Base-by-base conservation (phyloP, 2,329 filamentous ascomycete species). In the Calonectria pteridis region DNA sequence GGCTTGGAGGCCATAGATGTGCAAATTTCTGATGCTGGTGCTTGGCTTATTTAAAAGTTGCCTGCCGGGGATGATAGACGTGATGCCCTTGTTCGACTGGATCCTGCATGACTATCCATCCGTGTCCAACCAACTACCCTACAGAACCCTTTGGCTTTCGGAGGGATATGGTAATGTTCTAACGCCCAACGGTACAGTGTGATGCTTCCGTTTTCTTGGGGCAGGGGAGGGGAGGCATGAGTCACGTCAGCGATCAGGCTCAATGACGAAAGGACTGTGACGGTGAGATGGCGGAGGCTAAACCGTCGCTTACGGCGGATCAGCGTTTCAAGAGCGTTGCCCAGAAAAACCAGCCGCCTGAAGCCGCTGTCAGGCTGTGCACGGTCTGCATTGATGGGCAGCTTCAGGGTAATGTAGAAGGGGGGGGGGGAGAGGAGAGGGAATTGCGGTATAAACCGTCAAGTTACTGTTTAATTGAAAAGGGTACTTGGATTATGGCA, bases 221-320 rank as follows among this genome's bases (percentile, higher is more conserved):
- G 13, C n/a, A 20, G 6, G 18, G 20, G 40, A 46, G 43, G 43
- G 43, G 43, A 5, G 13, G 58, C 64, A 64, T 68, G 49, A 50
- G 64, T 53, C 49, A 58, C 75, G 74, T 75, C 55, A 71, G 68
- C 40, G 35, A 72, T 74, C 69, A 68, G 49, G 70, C 49, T 68
- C 58, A 62, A 78, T 79, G 78, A 79, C 76, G 72, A 73, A 75
- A 73, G 66, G 72, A 63, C 53, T 76, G 67, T 70, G 59, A 73
- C 28, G 35, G 28, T 58, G 31, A 58, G 58, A 72, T 35, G 59
- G 66, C 40, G 62, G 33, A 66, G 53, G 33, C 51, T 53, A 40
- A 71, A 78, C 77, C 69, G 76, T 80, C 78, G 78, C 78, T 80
- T 80, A 80, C 78, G 76, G 78, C 78, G 78, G 78, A 46, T 76